Evolutionary conservation across 495 filamentous ascomycete genomes (phyloP), one percentile per base, ranked within the genome.

Genomic region (Lophium mytilinum): DNA sequence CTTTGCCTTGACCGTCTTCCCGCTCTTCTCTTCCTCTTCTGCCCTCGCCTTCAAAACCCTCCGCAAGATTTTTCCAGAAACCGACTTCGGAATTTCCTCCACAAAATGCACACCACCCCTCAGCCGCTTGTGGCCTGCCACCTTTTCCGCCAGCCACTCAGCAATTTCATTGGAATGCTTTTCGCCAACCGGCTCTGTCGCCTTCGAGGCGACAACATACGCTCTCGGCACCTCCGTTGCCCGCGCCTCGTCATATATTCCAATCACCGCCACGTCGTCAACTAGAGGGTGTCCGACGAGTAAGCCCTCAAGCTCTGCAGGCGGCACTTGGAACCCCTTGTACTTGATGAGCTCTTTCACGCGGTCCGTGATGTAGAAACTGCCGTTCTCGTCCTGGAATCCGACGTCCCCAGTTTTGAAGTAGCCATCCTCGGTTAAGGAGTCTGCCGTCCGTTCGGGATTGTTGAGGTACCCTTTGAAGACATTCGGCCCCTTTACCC

Each of bases 321-420:
- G 71, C 11, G 69, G 56, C 9, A 72, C 70, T 48, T 72, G 70
- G 55, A 70, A 77, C 73, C 69, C 74, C 61, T 88, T 73, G 70
- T 71, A 76, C 48, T 75, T 80, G 52, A 83, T 79, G 11, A 72
- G 58, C 39, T 83, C 80, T 62, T 83, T 83, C 37, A 73, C 63
- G 21, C 80, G 71, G 9, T 81, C 80, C 9, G 67, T 69, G 36
- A 83, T 74, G 58, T 72, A 74, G 50, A 83, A 74, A 56, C 81
- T 75, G 4, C 83, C 81, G 14, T 77, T 65, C 11, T 71, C 63
- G 64, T 87, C 84, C 15, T 81, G 72, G 24, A 74, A 75, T 14
- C 78, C 84, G 41, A 85, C 74, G 63, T 95, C 90, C 0, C 90
- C 90, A 1, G 89, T 93, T 62, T 83, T 88, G 73, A 93, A 93